Conservation (phyloP, 225 moss, liverwort and hornwort species). For the Marchantia paleacea region DNA sequence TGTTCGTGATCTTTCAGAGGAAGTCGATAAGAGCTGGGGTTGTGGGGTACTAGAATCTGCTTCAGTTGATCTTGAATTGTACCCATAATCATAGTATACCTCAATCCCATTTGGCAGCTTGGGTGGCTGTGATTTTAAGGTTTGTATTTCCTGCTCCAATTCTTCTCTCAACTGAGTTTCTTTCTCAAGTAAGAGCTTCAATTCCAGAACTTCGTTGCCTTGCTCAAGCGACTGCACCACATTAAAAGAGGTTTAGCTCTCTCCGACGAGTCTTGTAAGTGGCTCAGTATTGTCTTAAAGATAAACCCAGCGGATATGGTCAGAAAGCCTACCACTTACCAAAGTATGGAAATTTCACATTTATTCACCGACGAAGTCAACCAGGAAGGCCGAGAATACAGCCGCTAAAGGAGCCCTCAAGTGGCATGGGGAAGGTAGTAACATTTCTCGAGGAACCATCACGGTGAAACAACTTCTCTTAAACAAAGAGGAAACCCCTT, state of each 20-base stretch:
- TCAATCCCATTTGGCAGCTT: constrained; percentile 38
- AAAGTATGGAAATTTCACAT: not conserved
- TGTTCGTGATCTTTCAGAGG: not conserved
- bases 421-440: not conserved
- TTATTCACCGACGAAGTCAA: not conserved
- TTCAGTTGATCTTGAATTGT: not conserved
- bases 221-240: constrained; percentile 31
- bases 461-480: not conserved
- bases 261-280: not conserved
- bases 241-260: constrained; percentile 11
- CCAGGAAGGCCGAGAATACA: not conserved
- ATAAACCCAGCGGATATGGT: not conserved
- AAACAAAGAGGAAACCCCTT: not conserved
- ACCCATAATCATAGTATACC: constrained; percentile 13
- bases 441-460: not conserved
- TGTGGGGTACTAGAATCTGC: not conserved
- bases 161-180: constrained; percentile 37
- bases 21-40: not conserved
- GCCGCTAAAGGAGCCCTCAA: not conserved
- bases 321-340: not conserved
- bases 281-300: not conserved
- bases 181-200: constrained; percentile 38
- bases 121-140: constrained; percentile 27
- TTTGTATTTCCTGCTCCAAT: constrained; percentile 37
- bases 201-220: constrained; percentile 33